Conservation (phyloP, 768 basidiomycete genomes). For the Mycena epipterygia region DNA sequence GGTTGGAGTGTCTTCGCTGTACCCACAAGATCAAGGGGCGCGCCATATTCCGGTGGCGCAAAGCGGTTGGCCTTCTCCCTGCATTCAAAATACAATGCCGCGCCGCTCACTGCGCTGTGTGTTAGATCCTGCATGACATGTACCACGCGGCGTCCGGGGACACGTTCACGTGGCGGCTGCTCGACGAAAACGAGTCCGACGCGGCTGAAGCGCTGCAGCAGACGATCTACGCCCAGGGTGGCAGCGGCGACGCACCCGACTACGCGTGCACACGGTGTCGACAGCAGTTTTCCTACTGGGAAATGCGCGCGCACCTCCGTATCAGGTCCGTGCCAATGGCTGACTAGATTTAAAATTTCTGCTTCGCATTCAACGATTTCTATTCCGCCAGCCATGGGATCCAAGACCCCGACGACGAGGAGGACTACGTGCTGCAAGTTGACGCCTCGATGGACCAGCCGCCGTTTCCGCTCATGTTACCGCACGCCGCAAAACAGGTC, state of each 20-base stretch:
- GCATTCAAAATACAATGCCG: neutral
- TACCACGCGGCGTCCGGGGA: slow-evolving; percentile 34
- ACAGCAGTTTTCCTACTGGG: slow-evolving; percentile 26
- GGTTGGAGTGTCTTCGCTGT: slow-evolving; percentile 41
- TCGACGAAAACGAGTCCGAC: slow-evolving; percentile 30
- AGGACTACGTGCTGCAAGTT: slow-evolving; percentile 35
- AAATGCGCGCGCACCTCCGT: slow-evolving; percentile 32
- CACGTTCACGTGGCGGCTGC: slow-evolving; percentile 27
- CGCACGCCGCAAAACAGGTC: slow-evolving; percentile 11
- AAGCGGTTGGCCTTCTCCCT: slow-evolving; percentile 30
- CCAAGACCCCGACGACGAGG: slow-evolving; percentile 28
- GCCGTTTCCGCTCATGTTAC: slow-evolving; percentile 40
- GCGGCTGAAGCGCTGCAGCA: slow-evolving; percentile 35
- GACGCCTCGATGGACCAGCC: slow-evolving; percentile 42
- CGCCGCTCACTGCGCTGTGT: neutral
- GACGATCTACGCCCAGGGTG: slow-evolving; percentile 14
- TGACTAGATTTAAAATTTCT: neutral
- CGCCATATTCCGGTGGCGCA: slow-evolving; percentile 40
- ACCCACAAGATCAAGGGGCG: slow-evolving; percentile 31
- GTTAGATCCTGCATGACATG: slow-evolving; percentile 43
- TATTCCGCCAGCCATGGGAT: slow-evolving; percentile 30
- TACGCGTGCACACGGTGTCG: slow-evolving; percentile 36
- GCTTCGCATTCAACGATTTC: neutral
- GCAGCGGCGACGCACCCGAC: slow-evolving; percentile 10
- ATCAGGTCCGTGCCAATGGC: slow-evolving; percentile 30